A percentile compares a stretch with the other conserved stretches of the same genome.
These are phyloP conservation scores for Talaromyces sp. DNA, from an alignment of 2,329 filamentous ascomycete species.

Conservation along the genomic window DNA sequence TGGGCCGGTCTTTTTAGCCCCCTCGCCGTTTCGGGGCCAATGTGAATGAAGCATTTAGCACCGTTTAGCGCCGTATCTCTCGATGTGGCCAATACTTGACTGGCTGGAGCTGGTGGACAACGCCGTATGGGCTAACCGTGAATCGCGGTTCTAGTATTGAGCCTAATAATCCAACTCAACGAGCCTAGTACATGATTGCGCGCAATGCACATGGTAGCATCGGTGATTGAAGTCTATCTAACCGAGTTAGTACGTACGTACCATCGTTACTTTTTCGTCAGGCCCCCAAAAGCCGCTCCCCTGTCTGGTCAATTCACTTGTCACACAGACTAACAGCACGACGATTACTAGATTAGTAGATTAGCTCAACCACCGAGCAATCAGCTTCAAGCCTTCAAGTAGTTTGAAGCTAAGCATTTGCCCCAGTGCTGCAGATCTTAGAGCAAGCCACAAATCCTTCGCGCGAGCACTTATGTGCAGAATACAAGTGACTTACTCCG, in stretches of 20 bases:
- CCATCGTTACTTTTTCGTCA: background rate
- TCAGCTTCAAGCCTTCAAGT: background rate
- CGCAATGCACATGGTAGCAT: background rate
- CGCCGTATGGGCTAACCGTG: background rate
- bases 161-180: constrained; percentile 2
- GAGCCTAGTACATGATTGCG: background rate
- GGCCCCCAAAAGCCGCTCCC: constrained; percentile 7
- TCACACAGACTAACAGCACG: background rate
- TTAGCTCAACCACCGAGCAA: background rate
- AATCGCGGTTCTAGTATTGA: background rate
- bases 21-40: constrained; percentile 7
- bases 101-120: background rate
- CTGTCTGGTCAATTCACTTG: constrained; percentile 1
- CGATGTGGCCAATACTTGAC: background rate
- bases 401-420: background rate
- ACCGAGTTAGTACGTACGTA: background rate
- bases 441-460: constrained; percentile 14
- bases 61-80: background rate
- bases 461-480: background rate
- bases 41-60: constrained; percentile 6
- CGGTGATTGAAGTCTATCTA: background rate
- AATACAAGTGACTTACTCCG: background rate
- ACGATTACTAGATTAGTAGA: background rate
- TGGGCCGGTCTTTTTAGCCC: constrained; percentile 4
- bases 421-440: constrained; percentile 14